phyloP scores from a whole-genome alignment of 768 basidiomycete species.

The Hortiboletus flavorubellus region DNA sequence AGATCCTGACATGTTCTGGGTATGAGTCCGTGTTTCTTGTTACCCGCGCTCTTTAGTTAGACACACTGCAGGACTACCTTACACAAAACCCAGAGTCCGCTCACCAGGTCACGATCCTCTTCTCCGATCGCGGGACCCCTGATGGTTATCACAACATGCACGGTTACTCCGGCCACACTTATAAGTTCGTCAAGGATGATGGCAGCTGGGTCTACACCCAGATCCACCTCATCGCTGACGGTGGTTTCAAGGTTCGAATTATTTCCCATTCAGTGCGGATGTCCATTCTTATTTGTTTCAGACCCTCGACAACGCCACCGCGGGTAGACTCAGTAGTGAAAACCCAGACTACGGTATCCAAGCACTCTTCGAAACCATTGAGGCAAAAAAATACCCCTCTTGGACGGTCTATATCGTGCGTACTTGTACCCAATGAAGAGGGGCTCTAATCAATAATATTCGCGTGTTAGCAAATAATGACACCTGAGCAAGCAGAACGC shows the following conservation, averaged over 20 bases:
- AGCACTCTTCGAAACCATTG: slow-evolving; percentile 77
- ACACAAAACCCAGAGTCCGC: slow-evolving; percentile 86
- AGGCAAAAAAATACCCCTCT: slow-evolving; percentile 71
- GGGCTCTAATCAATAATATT: slow-evolving; percentile 4
- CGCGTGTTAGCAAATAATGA: slow-evolving; percentile 79
- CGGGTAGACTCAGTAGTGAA: slow-evolving; percentile 61
- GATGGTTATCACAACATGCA: slow-evolving; percentile 85
- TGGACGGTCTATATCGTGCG: slow-evolving; percentile 87
- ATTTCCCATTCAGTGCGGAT: background rate
- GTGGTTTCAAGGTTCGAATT: slow-evolving; percentile 69
- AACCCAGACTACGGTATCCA: slow-evolving; percentile 87
- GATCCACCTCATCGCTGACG: slow-evolving; percentile 74
- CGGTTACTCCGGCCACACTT: slow-evolving; percentile 93
- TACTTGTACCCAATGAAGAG: slow-evolving; percentile 6
- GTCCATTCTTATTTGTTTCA: slow-evolving; percentile 26
- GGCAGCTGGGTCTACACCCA: slow-evolving; percentile 86
- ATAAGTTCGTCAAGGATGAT: slow-evolving; percentile 81
- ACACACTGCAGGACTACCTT: slow-evolving; percentile 69
- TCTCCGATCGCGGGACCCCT: slow-evolving; percentile 95
- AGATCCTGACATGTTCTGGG: slow-evolving; percentile 85
- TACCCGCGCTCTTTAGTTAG: background rate
- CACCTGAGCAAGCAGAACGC: slow-evolving; percentile 82
- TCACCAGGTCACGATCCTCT: slow-evolving; percentile 85
- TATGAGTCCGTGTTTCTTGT: slow-evolving; percentile 21
- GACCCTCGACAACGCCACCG: slow-evolving; percentile 69